phyloP scores from a whole-genome alignment of 306 rosid genomes.

The Cyamopsis tetragonoloba region DNA sequence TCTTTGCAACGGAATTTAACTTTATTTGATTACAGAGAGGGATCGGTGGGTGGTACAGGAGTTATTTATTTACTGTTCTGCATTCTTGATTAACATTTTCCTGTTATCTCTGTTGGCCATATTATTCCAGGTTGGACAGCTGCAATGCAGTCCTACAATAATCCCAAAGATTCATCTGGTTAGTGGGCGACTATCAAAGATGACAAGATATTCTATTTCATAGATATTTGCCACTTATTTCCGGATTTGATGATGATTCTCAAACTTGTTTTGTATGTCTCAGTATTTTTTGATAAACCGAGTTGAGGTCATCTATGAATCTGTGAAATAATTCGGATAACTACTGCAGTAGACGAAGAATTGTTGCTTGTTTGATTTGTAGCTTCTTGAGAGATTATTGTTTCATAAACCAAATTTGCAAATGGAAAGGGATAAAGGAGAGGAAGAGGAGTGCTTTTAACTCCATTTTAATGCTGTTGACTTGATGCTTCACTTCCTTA shows the following conservation, averaged over 20 bases:
- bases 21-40: constrained; percentile 4
- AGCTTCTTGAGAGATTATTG: neutral
- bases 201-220: constrained; percentile 20
- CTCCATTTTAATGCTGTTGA: neutral
- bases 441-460: constrained; percentile 2
- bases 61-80: constrained; percentile 20
- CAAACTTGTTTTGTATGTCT: constrained; percentile 5
- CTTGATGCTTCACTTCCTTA: neutral
- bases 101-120: constrained; percentile 16
- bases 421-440: neutral
- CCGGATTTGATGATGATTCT: constrained; percentile 5
- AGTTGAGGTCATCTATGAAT: constrained; percentile 2
- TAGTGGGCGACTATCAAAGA: constrained; percentile 26
- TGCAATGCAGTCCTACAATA: constrained; percentile 43
- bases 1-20: neutral
- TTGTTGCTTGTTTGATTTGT: neutral
- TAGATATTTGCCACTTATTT: constrained; percentile 2
- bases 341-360: neutral
- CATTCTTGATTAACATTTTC: constrained; percentile 13
- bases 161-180: constrained; percentile 60
- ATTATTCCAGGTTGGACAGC: constrained; percentile 62
- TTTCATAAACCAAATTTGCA: constrained; percentile 11
- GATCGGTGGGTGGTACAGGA: neutral
- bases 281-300: neutral
- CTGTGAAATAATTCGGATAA: constrained; percentile 9